Evolutionary conservation across 768 basidiomycete genomes (phyloP), one percentile per base, ranked within the genome.

Genomic region (Candolleomyces eurysporus): DNA sequence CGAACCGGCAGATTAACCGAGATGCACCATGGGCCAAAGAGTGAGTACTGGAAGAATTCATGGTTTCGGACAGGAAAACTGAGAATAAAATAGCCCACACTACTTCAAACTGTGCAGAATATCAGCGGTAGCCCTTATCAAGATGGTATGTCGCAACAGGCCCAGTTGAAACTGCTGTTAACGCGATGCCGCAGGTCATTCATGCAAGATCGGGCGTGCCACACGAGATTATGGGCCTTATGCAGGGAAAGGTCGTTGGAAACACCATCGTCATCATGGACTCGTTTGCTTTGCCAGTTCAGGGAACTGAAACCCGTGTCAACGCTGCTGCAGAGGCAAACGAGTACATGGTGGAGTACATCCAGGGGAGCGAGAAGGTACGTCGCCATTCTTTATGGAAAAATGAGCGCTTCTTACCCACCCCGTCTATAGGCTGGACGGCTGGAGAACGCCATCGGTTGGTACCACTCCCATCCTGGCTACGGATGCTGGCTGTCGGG

Each of bases 401-500:
- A 21, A 59, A 40, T 58, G 32, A 26, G 36, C 32, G 16, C n/a
- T 17, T 54, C 21, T 13, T 16, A 62, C 11, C 52, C 7, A 50
- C 16, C 49, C 39, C 59, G 54, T 58, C 16, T 19, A 6, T 50
- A 97, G 87, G 94, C 92, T 14, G 90, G 89, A 55, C 79, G 95
- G 69, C 79, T 86, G 52, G 94, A 96, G 72, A 87, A 95, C 71
- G 89, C 87, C 7, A 91, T 96, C 65, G 94, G 94, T n/a, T 96
- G 94, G 94, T 97, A 97, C 72, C 94, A 97, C 73, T 96, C 94
- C 16, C 97, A 99, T 78, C 97, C 97, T 5, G 97, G 97, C 14
- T 99, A 98, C 71, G 97, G 97, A 17, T 99, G 97, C 74, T 99
- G 97, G 97, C 78, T 99, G 9, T 98, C 96, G 13, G 97, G 97